phyloP scores from a whole-genome alignment of 2,329 filamentous ascomycete species.

The Monosporascus sp. region DNA sequence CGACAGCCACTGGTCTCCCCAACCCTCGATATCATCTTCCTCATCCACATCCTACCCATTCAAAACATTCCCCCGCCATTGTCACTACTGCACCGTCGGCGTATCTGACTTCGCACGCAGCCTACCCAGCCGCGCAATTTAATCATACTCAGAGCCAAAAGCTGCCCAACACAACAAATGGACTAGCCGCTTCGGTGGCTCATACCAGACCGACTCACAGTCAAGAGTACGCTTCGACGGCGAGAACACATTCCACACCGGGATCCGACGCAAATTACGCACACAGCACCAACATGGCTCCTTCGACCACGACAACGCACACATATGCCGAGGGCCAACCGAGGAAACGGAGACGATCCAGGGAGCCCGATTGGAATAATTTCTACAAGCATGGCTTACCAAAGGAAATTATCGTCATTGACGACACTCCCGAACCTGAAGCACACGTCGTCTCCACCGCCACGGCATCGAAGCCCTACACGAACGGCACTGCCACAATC shows the following conservation, averaged over 20 bases:
- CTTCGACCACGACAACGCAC: slow-evolving; percentile 25
- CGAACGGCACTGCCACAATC: slow-evolving; percentile 22
- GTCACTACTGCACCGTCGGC: background rate
- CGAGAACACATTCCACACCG: slow-evolving; percentile 28
- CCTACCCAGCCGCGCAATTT: background rate
- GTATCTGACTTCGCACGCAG: background rate
- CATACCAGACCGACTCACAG: slow-evolving; percentile 21
- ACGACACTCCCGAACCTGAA: slow-evolving; percentile 62
- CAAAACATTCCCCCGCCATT: slow-evolving; percentile 3
- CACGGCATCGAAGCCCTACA: slow-evolving; percentile 31
- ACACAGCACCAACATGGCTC: slow-evolving; percentile 29
- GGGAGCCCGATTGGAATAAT: slow-evolving; percentile 69
- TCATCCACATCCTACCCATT: slow-evolving; percentile 13
- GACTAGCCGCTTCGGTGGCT: slow-evolving; percentile 28
- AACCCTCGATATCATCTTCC: slow-evolving; percentile 17
- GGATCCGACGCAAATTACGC: slow-evolving; percentile 26
- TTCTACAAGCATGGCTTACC: slow-evolving; percentile 82
- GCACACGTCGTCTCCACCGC: slow-evolving; percentile 23
- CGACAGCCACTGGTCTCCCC: slow-evolving; percentile 23
- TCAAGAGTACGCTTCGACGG: background rate
- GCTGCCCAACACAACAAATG: slow-evolving; percentile 27
- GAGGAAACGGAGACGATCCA: slow-evolving; percentile 52
- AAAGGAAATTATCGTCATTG: slow-evolving; percentile 81
- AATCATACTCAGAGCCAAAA: background rate
- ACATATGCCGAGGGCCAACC: slow-evolving; percentile 24